Evolutionary conservation across 2,329 filamentous ascomycete genomes (phyloP), one percentile per base, ranked within the genome.

Genomic region (Erysiphe pulchra): DNA sequence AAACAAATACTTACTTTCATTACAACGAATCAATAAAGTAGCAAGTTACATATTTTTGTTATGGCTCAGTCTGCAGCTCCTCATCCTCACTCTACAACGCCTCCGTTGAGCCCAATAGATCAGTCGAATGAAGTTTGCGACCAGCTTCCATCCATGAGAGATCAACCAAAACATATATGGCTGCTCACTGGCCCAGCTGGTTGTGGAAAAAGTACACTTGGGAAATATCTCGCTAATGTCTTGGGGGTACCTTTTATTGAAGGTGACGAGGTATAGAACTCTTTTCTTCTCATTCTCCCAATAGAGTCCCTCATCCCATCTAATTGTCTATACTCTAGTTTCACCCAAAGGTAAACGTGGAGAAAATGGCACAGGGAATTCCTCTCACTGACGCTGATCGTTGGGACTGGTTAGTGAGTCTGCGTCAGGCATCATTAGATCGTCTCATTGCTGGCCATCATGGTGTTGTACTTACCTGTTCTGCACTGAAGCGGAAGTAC

Each of bases 401-500:
- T 51, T 95, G 90, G 90, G 87, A 94, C 65, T 98, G 90, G 90
- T 75, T 98, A 51, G 82, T 79, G 42, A 68, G 69, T 12, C 69
- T 90, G 13, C 80, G 82, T 50, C 72, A 83, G 51, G 77, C 76
- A 55, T 73, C 75, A 7, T 65, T 76, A 46, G 62, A 63, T 45
- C 65, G 65, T 44, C 65, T 80, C 43, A 50, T 52, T 42, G 45
- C 57, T 39, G 74, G 75, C 34, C 68, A 71, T 16, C 63, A 70
- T 30, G 79, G 84, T 43, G 90, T 94, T n/a, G 82, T 98, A 44
- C 72, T 98, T 49, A 93, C 90, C 45, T 98, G 90, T 69, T 93
- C 84, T 12, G 90, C 87, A 1, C 71, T 98, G 46, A 95, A 95
- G 69, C 81, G 82, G 60, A 94, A 92, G 64, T 98, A 98, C 67